Evolutionary conservation across 257 asterid species (phyloP).

Genomic region (Solanum microdontum): DNA sequence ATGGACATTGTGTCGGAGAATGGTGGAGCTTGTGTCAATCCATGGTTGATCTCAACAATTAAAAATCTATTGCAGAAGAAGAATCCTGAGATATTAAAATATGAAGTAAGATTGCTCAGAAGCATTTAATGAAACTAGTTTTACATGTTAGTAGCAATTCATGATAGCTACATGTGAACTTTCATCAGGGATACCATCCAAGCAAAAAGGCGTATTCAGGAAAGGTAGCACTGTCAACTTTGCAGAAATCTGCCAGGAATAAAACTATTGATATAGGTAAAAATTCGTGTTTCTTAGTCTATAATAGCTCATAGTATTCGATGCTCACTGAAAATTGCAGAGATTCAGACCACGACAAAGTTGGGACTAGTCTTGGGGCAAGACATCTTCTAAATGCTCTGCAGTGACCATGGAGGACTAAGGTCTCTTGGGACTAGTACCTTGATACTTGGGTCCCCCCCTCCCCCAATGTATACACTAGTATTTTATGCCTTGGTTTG

Average conservation of each 20-base stretch:
- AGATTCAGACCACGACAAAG: neutral
- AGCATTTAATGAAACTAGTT: neutral
- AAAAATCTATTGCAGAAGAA: conserved; percentile 21
- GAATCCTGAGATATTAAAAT: conserved; percentile 23
- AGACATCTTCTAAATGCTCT: neutral
- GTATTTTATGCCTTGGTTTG: neutral
- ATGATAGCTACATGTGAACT: neutral
- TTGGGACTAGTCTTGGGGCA: neutral
- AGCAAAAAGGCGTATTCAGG: conserved; percentile 69
- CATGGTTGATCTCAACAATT: conserved; percentile 56
- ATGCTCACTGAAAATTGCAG: neutral
- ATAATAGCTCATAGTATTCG: neutral
- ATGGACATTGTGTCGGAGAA: conserved; percentile 24
- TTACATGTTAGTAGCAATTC: neutral
- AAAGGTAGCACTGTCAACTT: conserved; percentile 55
- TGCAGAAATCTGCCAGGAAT: conserved; percentile 68
- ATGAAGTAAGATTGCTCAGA: conserved; percentile 19
- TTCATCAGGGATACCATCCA: conserved; percentile 55
- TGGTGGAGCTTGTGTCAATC: conserved; percentile 42
- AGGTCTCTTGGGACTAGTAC: neutral
- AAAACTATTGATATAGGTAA: conserved; percentile 75
- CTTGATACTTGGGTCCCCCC: neutral
- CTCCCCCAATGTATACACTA: neutral
- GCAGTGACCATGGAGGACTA: neutral
- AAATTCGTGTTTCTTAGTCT: neutral